A percentile compares a stretch with the other conserved stretches of the same genome.
These are phyloP conservation scores for Platanthera guangdongensis DNA, from an alignment of 106 monocot genomes.

Conservation along the genomic window DNA sequence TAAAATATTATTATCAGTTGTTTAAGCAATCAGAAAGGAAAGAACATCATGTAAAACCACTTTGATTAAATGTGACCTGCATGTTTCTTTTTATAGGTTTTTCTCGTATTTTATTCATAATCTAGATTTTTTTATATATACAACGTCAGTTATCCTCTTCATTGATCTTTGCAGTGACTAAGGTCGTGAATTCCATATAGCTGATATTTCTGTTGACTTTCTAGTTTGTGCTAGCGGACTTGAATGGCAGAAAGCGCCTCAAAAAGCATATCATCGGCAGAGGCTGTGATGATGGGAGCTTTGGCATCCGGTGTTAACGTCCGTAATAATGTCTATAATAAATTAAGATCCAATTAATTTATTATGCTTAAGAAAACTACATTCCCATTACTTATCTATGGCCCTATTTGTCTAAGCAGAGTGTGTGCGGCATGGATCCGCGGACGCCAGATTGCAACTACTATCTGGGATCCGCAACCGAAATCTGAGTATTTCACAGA, in stretches of 20 bases:
- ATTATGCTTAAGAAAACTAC: not conserved
- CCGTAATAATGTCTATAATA: slow-evolving; percentile 9
- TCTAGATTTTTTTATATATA: not conserved
- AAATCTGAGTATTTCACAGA: too few species aligned
- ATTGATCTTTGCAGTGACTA: not conserved
- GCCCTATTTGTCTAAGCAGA: not conserved
- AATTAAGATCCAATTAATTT: not conserved
- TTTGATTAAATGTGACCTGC: too few species aligned
- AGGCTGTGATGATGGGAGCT: slow-evolving; percentile 80
- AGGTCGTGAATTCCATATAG: not conserved
- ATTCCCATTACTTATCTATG: not conserved
- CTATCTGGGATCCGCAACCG: too few species aligned
- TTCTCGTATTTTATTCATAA: not conserved
- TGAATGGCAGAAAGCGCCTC: slow-evolving; percentile 25
- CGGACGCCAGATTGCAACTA: too few species aligned
- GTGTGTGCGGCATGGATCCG: too few species aligned
- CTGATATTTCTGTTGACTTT: not conserved
- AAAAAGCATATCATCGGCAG: slow-evolving; percentile 50
- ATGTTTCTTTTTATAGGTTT: too few species aligned
- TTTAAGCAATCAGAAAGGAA: too few species aligned
- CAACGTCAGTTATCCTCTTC: not conserved
- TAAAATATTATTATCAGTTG: too few species aligned
- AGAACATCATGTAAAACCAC: too few species aligned
- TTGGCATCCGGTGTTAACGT: slow-evolving; percentile 85
- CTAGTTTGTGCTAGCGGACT: not conserved